Percentiles rank a stretch among this genome's conserved stretches.
phyloP scores from a whole-genome alignment of 345 rosid genomes.

The Psidium guajava region DNA sequence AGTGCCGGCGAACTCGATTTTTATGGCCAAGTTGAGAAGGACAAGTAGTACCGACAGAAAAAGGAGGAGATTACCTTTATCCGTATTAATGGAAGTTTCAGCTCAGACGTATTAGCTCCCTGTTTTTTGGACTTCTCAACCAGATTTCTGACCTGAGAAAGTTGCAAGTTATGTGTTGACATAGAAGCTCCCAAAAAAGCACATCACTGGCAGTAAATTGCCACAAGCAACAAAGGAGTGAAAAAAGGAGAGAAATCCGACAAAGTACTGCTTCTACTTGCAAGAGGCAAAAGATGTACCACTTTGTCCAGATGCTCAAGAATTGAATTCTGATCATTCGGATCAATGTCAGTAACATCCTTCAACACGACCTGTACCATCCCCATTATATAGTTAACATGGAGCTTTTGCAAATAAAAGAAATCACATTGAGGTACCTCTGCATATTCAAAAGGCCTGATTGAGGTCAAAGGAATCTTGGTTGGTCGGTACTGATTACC shows the following conservation, averaged over 20 bases:
- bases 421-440: slow-evolving; percentile 41
- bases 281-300: slow-evolving; percentile 31
- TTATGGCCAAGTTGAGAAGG: background rate
- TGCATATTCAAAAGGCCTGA: slow-evolving; percentile 85
- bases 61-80: slow-evolving; percentile 48
- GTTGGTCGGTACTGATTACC: slow-evolving; percentile 98
- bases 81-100: slow-evolving; percentile 79
- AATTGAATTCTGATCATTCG: slow-evolving; percentile 89
- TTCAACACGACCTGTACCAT: slow-evolving; percentile 64
- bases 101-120: slow-evolving; percentile 45
- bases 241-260: background rate
- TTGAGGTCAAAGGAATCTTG: slow-evolving; percentile 90
- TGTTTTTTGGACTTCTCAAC: slow-evolving; percentile 68
- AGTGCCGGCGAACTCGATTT: background rate
- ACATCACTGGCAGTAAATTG: background rate
- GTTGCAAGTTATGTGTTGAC: background rate
- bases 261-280: background rate
- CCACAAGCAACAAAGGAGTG: background rate
- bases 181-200: background rate
- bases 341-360: slow-evolving; percentile 79
- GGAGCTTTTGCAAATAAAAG: background rate
- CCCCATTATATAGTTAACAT: slow-evolving; percentile 9
- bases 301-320: slow-evolving; percentile 88
- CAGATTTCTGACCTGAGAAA: slow-evolving; percentile 54
- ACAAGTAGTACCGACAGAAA: background rate